Evolutionary conservation across 2,329 filamentous ascomycete species (phyloP), one percentile per base, ranked within the genome.

Genomic region (Ascochyta pisi): DNA sequence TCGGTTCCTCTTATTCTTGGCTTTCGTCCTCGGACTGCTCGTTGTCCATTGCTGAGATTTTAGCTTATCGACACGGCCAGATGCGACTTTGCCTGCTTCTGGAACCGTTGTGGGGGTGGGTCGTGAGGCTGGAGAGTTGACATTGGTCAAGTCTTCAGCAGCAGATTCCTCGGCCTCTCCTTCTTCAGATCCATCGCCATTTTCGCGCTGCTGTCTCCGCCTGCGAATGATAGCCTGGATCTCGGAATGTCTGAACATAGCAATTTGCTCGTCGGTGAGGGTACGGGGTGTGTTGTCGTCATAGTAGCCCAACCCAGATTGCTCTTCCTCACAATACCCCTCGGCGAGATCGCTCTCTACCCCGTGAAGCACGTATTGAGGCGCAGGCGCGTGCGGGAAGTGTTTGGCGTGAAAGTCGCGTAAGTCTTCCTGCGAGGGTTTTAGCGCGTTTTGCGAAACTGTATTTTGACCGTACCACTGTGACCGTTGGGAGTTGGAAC

Each of bases 231-330:
- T 79, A 12, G 85, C 77, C 69, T 95, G 88, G 22, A 96, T 84
- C 75, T 98, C 94, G 2, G 90, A 94, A 71, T 96, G 91, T 58
- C 93, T 84, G 73, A 97, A 97, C 58, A 96, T 94, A 49, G 86
- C 86, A 64, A 97, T 91, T 78, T 97, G 91, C 65, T 92, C 90
- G 69, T 97, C 91, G 9, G 93, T 97, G 66, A 98, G 81, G 16
- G 92, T 96, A 37, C 94, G 89, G 73, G 95, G 95, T 58, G 87
- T 86, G 3, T 94, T 93, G 69, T 98, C 93, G 1, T 84, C 77
- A 65, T 98, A 98, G 75, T 91, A 94, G 16, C 92, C 94, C 15
- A 97, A 80, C 1, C 79, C 86, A 68, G 91, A 89, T 24, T 87
- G 85, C 26, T 83, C 81, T 16, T 81, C 81, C 16, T 81, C 73